Evolutionary conservation across 2,329 filamentous ascomycete species (phyloP).

Genomic region (Coniosporium tulheliwenetii): DNA sequence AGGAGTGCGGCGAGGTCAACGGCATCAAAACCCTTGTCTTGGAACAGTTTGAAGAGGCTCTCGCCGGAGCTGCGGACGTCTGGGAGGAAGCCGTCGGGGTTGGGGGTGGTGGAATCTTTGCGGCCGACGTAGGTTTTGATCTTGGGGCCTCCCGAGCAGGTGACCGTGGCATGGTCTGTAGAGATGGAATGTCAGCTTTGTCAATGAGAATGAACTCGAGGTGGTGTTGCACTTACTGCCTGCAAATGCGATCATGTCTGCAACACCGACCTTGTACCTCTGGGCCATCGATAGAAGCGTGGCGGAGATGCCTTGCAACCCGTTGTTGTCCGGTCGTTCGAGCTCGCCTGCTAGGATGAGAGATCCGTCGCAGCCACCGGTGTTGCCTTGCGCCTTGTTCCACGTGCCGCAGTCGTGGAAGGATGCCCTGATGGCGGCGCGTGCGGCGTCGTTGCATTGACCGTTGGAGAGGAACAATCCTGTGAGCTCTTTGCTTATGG

Average conservation of each 20-base stretch:
- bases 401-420: conserved; percentile 19
- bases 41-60: conserved; percentile 30
- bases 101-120: conserved; percentile 24
- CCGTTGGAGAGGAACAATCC: conserved; percentile 10
- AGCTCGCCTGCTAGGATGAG: conserved; percentile 22
- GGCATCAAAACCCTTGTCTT: conserved; percentile 33
- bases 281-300: conserved; percentile 22
- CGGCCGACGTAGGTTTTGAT: conserved; percentile 36
- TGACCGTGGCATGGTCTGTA: conserved; percentile 29
- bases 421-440: conserved; percentile 17
- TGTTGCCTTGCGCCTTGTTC: conserved; percentile 2
- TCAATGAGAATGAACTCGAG: not conserved
- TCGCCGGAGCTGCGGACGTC: conserved; percentile 22
- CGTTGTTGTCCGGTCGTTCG: conserved; percentile 24
- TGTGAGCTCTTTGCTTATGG: conserved; percentile 14
- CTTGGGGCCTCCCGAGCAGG: conserved; percentile 36
- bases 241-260: conserved; percentile 39
- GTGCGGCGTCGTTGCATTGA: conserved; percentile 15
- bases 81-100: conserved; percentile 31
- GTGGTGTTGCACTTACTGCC: conserved; percentile 8
- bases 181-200: not conserved
- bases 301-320: conserved; percentile 25
- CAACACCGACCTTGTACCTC: conserved; percentile 31
- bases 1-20: conserved; percentile 37
- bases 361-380: conserved; percentile 25